These are phyloP conservation scores for Hura crepitans DNA, from an alignment of 441 rosid genomes.

Conservation along the genomic window DNA sequence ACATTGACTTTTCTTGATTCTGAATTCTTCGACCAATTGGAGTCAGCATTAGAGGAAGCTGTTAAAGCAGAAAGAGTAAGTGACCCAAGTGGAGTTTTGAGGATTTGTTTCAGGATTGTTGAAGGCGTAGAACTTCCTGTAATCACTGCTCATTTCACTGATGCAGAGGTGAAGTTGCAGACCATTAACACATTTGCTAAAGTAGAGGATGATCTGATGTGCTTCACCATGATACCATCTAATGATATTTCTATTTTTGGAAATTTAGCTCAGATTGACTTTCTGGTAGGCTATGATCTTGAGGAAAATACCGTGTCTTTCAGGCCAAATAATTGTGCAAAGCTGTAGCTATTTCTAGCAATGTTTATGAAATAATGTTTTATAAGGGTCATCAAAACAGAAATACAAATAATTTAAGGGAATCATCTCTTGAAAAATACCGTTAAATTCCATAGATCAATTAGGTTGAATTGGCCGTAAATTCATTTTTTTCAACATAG, in stretches of 20 bases:
- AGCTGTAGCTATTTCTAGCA: conserved; percentile 7
- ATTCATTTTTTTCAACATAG: no score
- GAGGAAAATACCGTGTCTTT: conserved; percentile 41
- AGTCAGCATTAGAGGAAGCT: conserved; percentile 27
- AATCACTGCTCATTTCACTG: conserved; percentile 58
- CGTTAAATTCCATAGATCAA: no score
- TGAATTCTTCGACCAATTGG: conserved; percentile 39
- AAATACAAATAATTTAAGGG: not conserved
- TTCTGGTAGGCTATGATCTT: conserved; percentile 53
- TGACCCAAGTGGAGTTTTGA: conserved; percentile 56
- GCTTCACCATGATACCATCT: conserved; percentile 46
- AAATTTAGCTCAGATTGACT: conserved; percentile 52
- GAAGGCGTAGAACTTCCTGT: conserved; percentile 59
- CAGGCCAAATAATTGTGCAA: conserved; percentile 46
- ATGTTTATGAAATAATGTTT: not conserved
- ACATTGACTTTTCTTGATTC: conserved; percentile 60
- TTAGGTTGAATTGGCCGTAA: no score
- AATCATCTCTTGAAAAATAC: no score
- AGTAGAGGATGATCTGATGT: conserved; percentile 38
- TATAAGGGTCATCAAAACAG: not conserved
- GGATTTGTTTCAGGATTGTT: conserved; percentile 56
- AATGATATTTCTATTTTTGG: conserved; percentile 40
- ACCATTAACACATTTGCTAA: conserved; percentile 50
- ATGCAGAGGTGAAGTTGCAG: conserved; percentile 72
- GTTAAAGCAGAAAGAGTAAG: conserved; percentile 32